These are phyloP conservation scores for Cordyceps cicadae DNA, from an alignment of 2,329 filamentous ascomycete genomes.

Conservation along the genomic window DNA sequence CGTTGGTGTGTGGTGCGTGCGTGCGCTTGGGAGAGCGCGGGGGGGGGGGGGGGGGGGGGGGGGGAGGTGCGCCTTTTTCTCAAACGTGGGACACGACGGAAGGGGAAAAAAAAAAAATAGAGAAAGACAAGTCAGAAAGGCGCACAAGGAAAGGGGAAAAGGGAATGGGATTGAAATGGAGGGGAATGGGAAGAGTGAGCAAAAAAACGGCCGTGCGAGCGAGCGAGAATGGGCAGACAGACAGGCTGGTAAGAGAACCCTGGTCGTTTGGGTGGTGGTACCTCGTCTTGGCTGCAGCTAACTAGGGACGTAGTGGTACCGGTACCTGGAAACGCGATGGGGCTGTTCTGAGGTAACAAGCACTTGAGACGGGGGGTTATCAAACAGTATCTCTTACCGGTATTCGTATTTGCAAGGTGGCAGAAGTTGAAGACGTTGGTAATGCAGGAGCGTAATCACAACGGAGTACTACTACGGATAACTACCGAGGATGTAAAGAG, in stretches of 20 bases:
- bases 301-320: not conserved
- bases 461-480: too few species aligned
- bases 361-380: constrained; percentile 1
- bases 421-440: not conserved
- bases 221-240: not conserved
- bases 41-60: not conserved
- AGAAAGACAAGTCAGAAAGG: not conserved
- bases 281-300: not conserved
- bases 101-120: not conserved
- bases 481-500: too few species aligned
- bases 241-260: not conserved
- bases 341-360: not conserved
- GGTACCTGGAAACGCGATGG: not conserved
- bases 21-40: not conserved
- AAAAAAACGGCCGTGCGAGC: not conserved
- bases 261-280: not conserved
- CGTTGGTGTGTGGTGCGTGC: not conserved
- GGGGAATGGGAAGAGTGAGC: not conserved
- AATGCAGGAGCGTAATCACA: not conserved
- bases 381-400: not conserved
- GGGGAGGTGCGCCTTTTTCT: not conserved
- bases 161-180: not conserved
- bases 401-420: not conserved
- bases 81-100: not conserved
- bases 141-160: not conserved